Evolutionary conservation across 805 yeast genomes (phyloP).

Genomic region (Cyberlindnera mycetangii): DNA sequence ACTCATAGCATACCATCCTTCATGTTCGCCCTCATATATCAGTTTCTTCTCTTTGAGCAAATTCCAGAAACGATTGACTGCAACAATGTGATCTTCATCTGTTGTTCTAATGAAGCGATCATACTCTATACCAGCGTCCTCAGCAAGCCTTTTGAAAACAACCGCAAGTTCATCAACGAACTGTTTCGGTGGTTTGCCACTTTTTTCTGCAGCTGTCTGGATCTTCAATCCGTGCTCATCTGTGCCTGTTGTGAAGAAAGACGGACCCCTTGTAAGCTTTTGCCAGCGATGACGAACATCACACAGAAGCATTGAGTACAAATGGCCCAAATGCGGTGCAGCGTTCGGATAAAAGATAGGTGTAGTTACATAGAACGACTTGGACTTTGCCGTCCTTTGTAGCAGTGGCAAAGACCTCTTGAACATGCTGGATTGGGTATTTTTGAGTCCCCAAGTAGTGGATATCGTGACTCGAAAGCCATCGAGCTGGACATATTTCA

Average conservation of each 20-base stretch:
- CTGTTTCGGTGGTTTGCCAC: slow-evolving; percentile 50
- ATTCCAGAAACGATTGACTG: slow-evolving; percentile 72
- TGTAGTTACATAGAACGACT: slow-evolving; percentile 60
- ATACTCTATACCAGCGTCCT: slow-evolving; percentile 51
- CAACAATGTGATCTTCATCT: slow-evolving; percentile 67
- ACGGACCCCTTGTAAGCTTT: slow-evolving; percentile 34
- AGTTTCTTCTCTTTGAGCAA: slow-evolving; percentile 53
- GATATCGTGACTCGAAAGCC: neutral
- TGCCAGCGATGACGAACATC: slow-evolving; percentile 82
- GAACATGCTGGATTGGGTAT: too few relatives aligned
- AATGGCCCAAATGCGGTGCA: slow-evolving; percentile 89
- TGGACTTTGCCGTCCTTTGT: neutral
- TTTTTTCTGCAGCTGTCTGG: slow-evolving; percentile 72
- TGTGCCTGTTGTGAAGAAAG: slow-evolving; percentile 82
- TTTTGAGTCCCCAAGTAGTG: too few relatives aligned
- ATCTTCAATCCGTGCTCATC: slow-evolving; percentile 97
- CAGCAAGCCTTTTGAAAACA: slow-evolving; percentile 64
- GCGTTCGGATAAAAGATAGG: slow-evolving; percentile 98
- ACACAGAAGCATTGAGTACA: slow-evolving; percentile 80
- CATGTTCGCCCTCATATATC: slow-evolving; percentile 79
- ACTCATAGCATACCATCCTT: slow-evolving; percentile 93
- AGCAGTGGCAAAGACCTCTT: slow-evolving; percentile 9
- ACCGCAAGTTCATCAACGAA: slow-evolving; percentile 71
- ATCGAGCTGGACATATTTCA: neutral
- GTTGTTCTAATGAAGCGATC: slow-evolving; percentile 90